These are phyloP conservation scores for Solanum pennellii DNA, from an alignment of 257 asterid genomes.

Conservation along the genomic window DNA sequence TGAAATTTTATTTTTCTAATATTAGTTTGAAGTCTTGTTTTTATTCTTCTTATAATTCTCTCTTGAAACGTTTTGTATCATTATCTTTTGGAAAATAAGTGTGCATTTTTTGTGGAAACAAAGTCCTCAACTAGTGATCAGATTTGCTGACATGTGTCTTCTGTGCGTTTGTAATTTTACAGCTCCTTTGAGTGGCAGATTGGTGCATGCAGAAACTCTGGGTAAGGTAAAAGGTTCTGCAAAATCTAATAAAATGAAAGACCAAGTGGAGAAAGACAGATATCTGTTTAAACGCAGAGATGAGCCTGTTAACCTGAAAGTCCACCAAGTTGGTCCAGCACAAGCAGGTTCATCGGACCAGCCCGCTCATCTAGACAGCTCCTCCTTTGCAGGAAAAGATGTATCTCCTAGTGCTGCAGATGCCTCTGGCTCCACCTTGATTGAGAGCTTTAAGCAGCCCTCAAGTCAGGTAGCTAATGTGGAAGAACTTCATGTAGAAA, in stretches of 20 bases:
- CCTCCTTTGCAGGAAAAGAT: constrained; percentile 16
- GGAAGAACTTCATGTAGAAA: constrained; percentile 1
- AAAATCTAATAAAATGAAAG: constrained; percentile 17
- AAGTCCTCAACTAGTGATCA: neutral
- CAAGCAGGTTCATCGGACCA: constrained; percentile 17
- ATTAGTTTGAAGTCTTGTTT: neutral
- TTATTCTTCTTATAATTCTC: neutral
- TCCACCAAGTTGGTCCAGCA: constrained; percentile 27
- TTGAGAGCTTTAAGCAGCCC: constrained; percentile 25
- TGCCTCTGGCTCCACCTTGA: constrained; percentile 17
- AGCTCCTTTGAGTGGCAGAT: constrained; percentile 38
- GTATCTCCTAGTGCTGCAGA: constrained; percentile 6
- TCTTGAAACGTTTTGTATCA: neutral
- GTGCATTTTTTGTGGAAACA: neutral
- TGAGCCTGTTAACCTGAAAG: constrained; percentile 34
- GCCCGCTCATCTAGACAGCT: constrained; percentile 24
- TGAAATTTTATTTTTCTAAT: neutral
- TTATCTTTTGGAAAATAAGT: neutral
- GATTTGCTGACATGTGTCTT: neutral
- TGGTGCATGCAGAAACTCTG: constrained; percentile 31
- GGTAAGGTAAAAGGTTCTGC: constrained; percentile 25
- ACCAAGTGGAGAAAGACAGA: constrained; percentile 22
- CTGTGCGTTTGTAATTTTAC: neutral
- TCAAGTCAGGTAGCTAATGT: constrained; percentile 14
- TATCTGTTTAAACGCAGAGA: constrained; percentile 48